Evolutionary conservation across 208 protist genomes (phyloP), one percentile per base, ranked within the genome.

Genomic region (Acanthamoeba royreba): DNA sequence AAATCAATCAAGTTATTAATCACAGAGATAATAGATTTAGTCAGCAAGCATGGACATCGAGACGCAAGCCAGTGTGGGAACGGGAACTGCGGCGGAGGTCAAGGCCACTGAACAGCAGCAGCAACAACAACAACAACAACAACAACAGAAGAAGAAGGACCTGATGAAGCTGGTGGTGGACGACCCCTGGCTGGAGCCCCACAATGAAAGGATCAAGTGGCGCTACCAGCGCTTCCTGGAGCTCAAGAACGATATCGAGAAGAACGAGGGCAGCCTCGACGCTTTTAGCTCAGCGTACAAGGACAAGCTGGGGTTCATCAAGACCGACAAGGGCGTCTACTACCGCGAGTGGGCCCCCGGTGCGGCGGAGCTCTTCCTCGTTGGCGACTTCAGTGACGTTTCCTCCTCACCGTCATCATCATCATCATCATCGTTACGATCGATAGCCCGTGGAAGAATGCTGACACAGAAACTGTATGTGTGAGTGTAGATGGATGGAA

Each of bases 361-460:
- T 31, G 93, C 93, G 19, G 33, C 89, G 22, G 49, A 49, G 40
- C 53, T 97, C 3, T 69, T 52, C 53, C 45, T 97, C 35, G 69
- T 97, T 42, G 96, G 97, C 47, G 97, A 98, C 49, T 98, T 98
- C 79, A 98, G 89, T 96, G 74, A 33, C 94, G 77, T 17, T 90
- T 83, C 19, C 38, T 83, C 58, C n/a, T 25, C 22, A 15, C 35
- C n/a, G 35, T 81, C 38, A 88, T 8, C n/a, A 8, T 42, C 2
- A 45, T 5, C 22, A 8, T 9, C 22, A 89, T 61, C 28, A 33
- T 33, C 15, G 7, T 55, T 46, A 22, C 33, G 9, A 31, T 33
- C 40, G 28, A 13, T 45, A 7, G n/a, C 2, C 52, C 25, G n/a
- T n/a, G n/a, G n/a, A n/a, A n/a, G n/a, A n/a, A n/a, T n/a, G n/a